A percentile compares a stretch with the other conserved stretches of the same genome.
Conservation (phyloP, 2,329 filamentous ascomycete genomes). For the Calonectria multiphialidica region DNA sequence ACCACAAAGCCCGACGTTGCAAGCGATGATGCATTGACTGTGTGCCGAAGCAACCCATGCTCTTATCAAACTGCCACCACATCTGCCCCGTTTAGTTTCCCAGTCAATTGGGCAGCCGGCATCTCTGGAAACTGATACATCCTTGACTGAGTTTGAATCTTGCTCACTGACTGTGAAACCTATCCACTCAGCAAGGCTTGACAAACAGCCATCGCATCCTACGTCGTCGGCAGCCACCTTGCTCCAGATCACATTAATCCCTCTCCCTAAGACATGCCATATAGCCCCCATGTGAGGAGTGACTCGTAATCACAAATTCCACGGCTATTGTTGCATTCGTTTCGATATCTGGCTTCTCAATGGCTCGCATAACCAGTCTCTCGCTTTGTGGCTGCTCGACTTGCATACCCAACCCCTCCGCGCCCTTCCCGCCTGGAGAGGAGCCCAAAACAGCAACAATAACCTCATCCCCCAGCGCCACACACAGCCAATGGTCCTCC, state of each 20-base stretch:
- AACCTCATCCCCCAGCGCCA: constrained; percentile 9
- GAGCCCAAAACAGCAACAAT: constrained; percentile 6
- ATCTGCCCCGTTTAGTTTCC: neutral
- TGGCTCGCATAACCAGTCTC: constrained; percentile 34
- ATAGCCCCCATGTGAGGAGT: neutral
- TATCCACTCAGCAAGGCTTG: constrained; percentile 7
- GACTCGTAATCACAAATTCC: constrained; percentile 16
- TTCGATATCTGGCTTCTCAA: constrained; percentile 2
- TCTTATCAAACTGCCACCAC: neutral
- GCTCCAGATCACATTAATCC: neutral
- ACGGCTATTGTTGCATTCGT: constrained; percentile 17
- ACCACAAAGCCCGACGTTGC: constrained; percentile 6
- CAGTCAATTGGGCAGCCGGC: neutral
- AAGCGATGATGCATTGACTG: neutral
- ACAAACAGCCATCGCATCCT: neutral
- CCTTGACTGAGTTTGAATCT: neutral
- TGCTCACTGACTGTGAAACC: neutral
- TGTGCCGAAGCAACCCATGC: constrained; percentile 21
- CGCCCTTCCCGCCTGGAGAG: constrained; percentile 11
- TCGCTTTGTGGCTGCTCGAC: constrained; percentile 31
- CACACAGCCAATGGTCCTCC: neutral
- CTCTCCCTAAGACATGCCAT: neutral
- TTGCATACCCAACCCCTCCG: constrained; percentile 34
- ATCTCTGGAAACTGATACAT: neutral
- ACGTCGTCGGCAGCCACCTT: constrained; percentile 5